Base-by-base conservation (phyloP, 140 eudicot genomes). In the Anethum foeniculum region DNA sequence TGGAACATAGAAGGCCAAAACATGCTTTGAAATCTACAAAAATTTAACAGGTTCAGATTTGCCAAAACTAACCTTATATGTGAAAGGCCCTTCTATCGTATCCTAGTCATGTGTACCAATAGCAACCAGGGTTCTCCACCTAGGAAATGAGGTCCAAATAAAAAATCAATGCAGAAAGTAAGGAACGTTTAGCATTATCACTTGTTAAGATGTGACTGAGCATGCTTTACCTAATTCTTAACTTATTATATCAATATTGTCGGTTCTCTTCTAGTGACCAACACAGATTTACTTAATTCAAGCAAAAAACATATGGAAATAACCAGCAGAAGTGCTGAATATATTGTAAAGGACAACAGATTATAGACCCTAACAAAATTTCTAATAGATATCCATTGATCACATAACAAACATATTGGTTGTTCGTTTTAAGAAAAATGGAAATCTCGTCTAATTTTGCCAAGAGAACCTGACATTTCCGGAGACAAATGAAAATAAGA, bases 71-170 rank as follows among this genome's bases (percentile, higher is more conserved):
- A 94, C 99, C 97, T 94, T 97, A 69, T 94, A 94, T n/a, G 99
- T 92, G 84, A 94, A 94, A 71, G 97, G 99, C 5, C 97, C 97
- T 60, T 92, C 89, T 68, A 94, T 83, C 36, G 94, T 90, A 81
- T 94, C 99, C 87, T 92, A 81, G 80, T 94, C 99, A 90, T 94
- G 99, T 34, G 99, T 94, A 48, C 99, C 99, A 78, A 94, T 92
- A 36, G 96, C 99, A 84, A 94, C 99, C 81, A 94, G 77, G 76
- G 97, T 94, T 88, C 97, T 89, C 75, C 91, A 88, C 89, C 99
- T 94, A 77, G 64, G 86, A 71, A 76, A 85, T 30, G 41, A 68
- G 84, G 62, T 48, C 21, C 79, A 7, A 43, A 76, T 60, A 68
- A 77, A 39, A 69, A 68, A 75, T 78, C 46, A 76, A 27, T 51